These are phyloP conservation scores for Ceratocystis ficicola DNA, from an alignment of 2,329 filamentous ascomycete species.

Conservation along the genomic window DNA sequence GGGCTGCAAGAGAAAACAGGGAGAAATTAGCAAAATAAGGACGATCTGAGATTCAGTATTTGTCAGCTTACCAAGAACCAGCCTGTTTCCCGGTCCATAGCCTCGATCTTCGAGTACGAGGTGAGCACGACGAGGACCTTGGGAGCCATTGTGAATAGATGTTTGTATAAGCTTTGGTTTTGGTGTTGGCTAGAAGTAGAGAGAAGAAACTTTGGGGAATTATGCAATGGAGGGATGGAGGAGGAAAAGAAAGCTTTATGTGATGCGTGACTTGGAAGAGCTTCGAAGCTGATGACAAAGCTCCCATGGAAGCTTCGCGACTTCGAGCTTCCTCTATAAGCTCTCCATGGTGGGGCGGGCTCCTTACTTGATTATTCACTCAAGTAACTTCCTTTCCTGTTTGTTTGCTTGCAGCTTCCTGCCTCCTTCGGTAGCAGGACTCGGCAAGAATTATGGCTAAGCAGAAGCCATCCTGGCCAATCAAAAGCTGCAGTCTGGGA, in stretches of 20 bases:
- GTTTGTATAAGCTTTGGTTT: background rate
- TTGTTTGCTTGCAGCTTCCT: background rate
- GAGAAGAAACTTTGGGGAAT: background rate
- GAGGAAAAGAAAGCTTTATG: background rate
- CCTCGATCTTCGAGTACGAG: slow-evolving; percentile 42
- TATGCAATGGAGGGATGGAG: no score
- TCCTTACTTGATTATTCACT: background rate
- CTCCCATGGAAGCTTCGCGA: background rate
- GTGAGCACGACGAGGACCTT: slow-evolving; percentile 62
- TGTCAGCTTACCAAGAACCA: slow-evolving; percentile 53
- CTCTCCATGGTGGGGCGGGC: background rate
- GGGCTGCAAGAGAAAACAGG: slow-evolving; percentile 31
- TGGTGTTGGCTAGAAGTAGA: background rate
- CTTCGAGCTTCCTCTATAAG: background rate
- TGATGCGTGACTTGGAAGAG: background rate
- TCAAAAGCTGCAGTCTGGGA: background rate
- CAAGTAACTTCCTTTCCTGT: background rate
- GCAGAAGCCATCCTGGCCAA: background rate
- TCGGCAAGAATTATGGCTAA: background rate
- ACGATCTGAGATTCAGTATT: background rate
- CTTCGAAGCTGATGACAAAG: background rate
- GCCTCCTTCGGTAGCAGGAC: background rate
- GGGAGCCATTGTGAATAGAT: slow-evolving; percentile 34
- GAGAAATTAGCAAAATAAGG: background rate
- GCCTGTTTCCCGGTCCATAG: slow-evolving; percentile 45